Evolutionary conservation across 768 basidiomycete species (phyloP), one percentile per base, ranked within the genome.

Genomic region (Pilatotrama ljubarskyi): DNA sequence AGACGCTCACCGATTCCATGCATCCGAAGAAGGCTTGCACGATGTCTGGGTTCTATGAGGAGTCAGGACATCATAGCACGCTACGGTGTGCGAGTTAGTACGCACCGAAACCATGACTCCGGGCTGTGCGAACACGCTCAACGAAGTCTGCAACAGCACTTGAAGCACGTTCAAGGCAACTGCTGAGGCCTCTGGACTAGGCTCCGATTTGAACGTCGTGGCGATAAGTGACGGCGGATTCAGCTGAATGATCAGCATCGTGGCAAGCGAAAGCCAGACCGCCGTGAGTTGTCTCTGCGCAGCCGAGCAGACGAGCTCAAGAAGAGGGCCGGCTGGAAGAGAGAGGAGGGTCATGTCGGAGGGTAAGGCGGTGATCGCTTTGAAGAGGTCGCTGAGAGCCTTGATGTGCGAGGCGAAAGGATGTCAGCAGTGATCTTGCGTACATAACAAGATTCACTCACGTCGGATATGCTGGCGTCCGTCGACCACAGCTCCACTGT

Each of bases 21-120:
- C 86, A 95, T 9, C 80, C 80, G 73, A 95, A 96, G 72, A 95
- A 95, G 24, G 86, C 86, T 69, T 94, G 93, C 15, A 93, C 91
- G 25, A 96, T 84, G 70, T 96, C 95, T 0, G 95, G 94, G 68
- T 96, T 93, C 93, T 96, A 35, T 25, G 24, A 54, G 11, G 29
- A 41, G 26, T 24, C 26, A 14, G 37, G 17, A 11, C 22, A 32
- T 0, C 2, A 48, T 22, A 25, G 35, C 20, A 37, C 4, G 15
- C 5, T 5, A 20, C 14, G 15, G 36, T 4, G 11, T 14, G 15
- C 9, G 14, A 25, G 9, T 18, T n/a, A 47, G 20, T 15, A 75
- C 86, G 60, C 66, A 93, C 91, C 60, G 77, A 77, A 67, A 86
- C 85, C 88, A 93, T 89, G 9, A 81, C 84, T 1, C 85, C 84